These are phyloP conservation scores for Mrakia frigida DNA, from an alignment of 768 basidiomycete genomes.

Conservation along the genomic window DNA sequence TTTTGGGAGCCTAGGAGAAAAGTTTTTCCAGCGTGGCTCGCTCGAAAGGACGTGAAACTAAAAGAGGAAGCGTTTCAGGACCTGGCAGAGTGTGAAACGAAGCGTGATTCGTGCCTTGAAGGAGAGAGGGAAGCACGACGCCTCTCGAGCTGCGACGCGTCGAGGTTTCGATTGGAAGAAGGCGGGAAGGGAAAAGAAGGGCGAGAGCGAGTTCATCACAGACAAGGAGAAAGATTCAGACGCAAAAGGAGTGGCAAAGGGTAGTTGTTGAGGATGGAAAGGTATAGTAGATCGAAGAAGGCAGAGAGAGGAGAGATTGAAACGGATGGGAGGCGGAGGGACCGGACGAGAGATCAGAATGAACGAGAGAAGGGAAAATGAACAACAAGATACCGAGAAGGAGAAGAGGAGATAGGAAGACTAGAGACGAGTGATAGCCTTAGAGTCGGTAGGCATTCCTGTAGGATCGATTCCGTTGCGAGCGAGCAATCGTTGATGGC, in stretches of 20 bases:
- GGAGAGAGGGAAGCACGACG: neutral
- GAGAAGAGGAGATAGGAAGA: neutral
- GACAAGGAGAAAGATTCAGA: neutral
- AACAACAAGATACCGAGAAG: neutral
- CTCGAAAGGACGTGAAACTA: neutral
- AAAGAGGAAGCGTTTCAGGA: neutral
- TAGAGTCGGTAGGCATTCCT: slow-evolving; percentile 27
- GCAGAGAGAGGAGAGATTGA: neutral
- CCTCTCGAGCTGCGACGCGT: neutral
- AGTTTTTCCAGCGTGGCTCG: too few species aligned
- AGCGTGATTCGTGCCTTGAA: neutral
- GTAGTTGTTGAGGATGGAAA: neutral
- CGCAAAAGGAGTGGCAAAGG: neutral
- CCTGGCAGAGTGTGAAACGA: neutral
- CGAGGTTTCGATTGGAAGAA: neutral
- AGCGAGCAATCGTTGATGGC: slow-evolving; percentile 8
- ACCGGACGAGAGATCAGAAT: neutral
- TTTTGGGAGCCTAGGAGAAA: too few species aligned
- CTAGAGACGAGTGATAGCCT: slow-evolving; percentile 29
- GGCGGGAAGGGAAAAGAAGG: neutral
- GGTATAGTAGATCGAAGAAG: neutral
- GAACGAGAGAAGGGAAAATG: neutral
- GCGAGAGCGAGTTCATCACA: neutral
- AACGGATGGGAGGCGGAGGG: neutral
- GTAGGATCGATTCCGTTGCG: slow-evolving; percentile 22